Conservation (phyloP, 805 yeast genomes). For the Teunomyces cretensis region DNA sequence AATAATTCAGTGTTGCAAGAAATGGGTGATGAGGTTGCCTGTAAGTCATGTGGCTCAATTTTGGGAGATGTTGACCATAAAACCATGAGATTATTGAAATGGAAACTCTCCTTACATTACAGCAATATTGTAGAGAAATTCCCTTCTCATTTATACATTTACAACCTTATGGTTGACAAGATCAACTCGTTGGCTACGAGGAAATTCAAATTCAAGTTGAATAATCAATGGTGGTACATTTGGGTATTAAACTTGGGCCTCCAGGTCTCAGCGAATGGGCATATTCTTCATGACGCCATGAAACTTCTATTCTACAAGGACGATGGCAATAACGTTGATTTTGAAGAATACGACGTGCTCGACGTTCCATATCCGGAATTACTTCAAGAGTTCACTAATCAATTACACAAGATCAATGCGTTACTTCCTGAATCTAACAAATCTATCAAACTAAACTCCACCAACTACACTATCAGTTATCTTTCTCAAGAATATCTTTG, state of each 20-base stretch:
- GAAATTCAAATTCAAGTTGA: slow-evolving; percentile 22
- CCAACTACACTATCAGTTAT: slow-evolving; percentile 11
- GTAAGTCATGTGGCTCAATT: slow-evolving; percentile 34
- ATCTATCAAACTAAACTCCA: slow-evolving; percentile 14
- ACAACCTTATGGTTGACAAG: slow-evolving; percentile 31
- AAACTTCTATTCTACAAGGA: slow-evolving; percentile 27
- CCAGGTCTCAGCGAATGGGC: slow-evolving; percentile 21
- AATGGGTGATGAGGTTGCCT: slow-evolving; percentile 18
- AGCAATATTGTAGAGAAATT: slow-evolving; percentile 12
- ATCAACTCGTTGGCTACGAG: slow-evolving; percentile 40
- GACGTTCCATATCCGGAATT: slow-evolving; percentile 16
- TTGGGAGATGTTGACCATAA: slow-evolving; percentile 40
- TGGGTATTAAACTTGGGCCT: slow-evolving; percentile 42
- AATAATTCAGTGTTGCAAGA: slow-evolving; percentile 7
- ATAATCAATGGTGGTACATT: slow-evolving; percentile 17
- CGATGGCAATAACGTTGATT: slow-evolving; percentile 6
- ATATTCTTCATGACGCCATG: slow-evolving; percentile 19
- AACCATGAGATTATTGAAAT: slow-evolving; percentile 9
- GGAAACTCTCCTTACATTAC: slow-evolving; percentile 9
- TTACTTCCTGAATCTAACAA: slow-evolving; percentile 19
- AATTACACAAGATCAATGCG: slow-evolving; percentile 15
- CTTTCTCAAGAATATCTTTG: slow-evolving; percentile 29
- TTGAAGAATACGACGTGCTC: slow-evolving; percentile 18
- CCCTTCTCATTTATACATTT: slow-evolving; percentile 18
- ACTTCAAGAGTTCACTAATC: slow-evolving; percentile 12